These are phyloP conservation scores for Arabis hirsuta DNA, from an alignment of 345 rosid species.

Conservation along the genomic window DNA sequence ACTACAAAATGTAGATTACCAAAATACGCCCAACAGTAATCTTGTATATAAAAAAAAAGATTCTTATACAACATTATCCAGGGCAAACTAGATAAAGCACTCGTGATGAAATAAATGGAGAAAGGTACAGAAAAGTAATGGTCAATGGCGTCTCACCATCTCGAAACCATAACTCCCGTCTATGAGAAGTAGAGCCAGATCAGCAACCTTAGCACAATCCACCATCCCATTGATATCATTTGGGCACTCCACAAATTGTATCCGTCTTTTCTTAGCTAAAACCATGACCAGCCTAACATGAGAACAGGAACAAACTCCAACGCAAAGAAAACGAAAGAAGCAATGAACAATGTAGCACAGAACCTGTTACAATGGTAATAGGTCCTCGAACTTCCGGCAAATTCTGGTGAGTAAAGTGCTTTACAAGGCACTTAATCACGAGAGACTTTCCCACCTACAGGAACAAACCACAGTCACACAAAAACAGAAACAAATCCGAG, in stretches of 20 bases:
- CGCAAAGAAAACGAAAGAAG: background rate
- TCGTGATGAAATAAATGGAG: background rate
- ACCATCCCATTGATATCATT: constrained; percentile 97
- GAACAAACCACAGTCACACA: constrained; percentile 27
- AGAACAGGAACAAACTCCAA: constrained; percentile 31
- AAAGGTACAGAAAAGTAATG: constrained; percentile 2
- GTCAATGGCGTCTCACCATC: constrained; percentile 60
- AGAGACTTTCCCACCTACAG: constrained; percentile 91
- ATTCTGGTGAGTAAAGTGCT: constrained; percentile 78
- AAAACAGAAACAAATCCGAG: background rate
- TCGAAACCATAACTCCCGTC: constrained; percentile 99
- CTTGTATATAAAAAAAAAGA: background rate
- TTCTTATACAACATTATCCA: background rate
- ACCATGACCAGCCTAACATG: constrained; percentile 33
- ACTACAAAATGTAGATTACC: background rate
- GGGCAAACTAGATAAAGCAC: background rate
- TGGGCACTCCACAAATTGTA: constrained; percentile 96
- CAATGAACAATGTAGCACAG: constrained; percentile 18
- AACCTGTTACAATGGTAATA: constrained; percentile 47
- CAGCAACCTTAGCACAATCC: constrained; percentile 91
- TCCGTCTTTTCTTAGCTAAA: constrained; percentile 74
- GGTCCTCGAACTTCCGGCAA: constrained; percentile 92
- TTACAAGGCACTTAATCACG: constrained; percentile 75
- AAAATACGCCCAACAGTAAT: background rate
- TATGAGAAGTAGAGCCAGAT: constrained; percentile 82